Evolutionary conservation across 1,284 basidiomycete species (phyloP), one percentile per base, ranked within the genome.

Genomic region (Rhodofomes roseus): DNA sequence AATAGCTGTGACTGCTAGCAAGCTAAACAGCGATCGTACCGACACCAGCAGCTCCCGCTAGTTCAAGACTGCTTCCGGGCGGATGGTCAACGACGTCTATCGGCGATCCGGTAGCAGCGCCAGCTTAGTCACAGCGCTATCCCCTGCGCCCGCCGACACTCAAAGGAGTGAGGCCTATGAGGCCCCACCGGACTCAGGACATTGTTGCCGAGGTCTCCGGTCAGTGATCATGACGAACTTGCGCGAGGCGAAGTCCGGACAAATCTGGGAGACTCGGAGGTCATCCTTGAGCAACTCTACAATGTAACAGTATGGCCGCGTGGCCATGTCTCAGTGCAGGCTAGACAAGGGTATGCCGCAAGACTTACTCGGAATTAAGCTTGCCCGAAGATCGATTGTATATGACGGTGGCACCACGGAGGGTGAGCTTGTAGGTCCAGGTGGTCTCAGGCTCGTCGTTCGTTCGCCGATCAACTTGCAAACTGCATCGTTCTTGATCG

Each of bases 401-500:
- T 16, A 12, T 14, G 25, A 48, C 46, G 16, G 20, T 20, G 23
- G 46, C 46, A 48, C 46, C 25, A 48, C 25, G 46, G 27, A 48
- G 44, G 46, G 22, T 48, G 46, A 48, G 46, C 46, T 29, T 48
- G 46, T 48, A 48, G 46, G 46, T 48, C 46, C 46, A 48, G 46
- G 46, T 48, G 25, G 23, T 48, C 46, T 48, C 46, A 27, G 46
- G 46, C 46, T 48, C 46, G 22, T 48, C 25, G 27, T 29, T 48
- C 27, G 46, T 48, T 9, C 22, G 23, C 11, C 44, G 44, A 46
- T 11, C 44, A 29, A 11, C 31, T 25, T 14, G 34, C 12, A 6
- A 36, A 36, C n/a, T 36, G 34, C 7, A 39, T 22, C 11, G 4
- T 29, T 48, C 46, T 48, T 9, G 23, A 46, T 48, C 25, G 46